These are phyloP conservation scores for Blastocystis sp. DNA, from an alignment of 352 stramenopile species.

Conservation along the genomic window DNA sequence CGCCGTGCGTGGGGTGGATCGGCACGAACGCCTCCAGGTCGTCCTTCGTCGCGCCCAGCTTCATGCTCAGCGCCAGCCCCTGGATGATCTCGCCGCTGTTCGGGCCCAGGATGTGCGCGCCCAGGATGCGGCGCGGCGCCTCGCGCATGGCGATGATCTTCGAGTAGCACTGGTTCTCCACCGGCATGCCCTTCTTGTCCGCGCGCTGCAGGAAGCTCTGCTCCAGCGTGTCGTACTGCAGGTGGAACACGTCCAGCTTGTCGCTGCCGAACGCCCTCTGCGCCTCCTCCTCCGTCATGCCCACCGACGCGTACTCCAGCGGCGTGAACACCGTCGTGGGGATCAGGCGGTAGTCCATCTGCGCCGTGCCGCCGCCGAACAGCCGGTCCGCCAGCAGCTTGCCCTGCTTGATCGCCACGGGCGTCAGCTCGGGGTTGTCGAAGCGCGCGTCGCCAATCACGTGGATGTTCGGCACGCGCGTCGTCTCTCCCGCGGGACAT, in stretches of 20 bases:
- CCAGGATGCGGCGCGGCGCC: constrained; percentile 81
- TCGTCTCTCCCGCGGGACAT: constrained; percentile 83
- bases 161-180: constrained; percentile 83
- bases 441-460: constrained; percentile 93
- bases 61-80: constrained; percentile 88
- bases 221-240: constrained; percentile 87
- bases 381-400: constrained; percentile 84
- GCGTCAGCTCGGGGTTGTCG: constrained; percentile 89
- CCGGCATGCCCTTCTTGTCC: constrained; percentile 72
- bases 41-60: constrained; percentile 87
- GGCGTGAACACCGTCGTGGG: constrained; percentile 88
- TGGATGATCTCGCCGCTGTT: constrained; percentile 91
- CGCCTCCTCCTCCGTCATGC: constrained; percentile 91
- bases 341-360: constrained; percentile 74
- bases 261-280: constrained; percentile 83
- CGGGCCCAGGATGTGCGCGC: constrained; percentile 94
- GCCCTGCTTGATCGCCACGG: constrained; percentile 92
- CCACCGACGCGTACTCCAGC: constrained; percentile 93
- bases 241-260: constrained; percentile 91
- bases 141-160: constrained; percentile 84
- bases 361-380: constrained; percentile 78
- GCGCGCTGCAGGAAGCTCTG: constrained; percentile 76
- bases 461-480: constrained; percentile 89
- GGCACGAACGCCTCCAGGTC: constrained; percentile 87
- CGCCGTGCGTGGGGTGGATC: constrained; percentile 91